Evolutionary conservation across 768 basidiomycete genomes (phyloP).

Genomic region (Lactarius sanguifluus): DNA sequence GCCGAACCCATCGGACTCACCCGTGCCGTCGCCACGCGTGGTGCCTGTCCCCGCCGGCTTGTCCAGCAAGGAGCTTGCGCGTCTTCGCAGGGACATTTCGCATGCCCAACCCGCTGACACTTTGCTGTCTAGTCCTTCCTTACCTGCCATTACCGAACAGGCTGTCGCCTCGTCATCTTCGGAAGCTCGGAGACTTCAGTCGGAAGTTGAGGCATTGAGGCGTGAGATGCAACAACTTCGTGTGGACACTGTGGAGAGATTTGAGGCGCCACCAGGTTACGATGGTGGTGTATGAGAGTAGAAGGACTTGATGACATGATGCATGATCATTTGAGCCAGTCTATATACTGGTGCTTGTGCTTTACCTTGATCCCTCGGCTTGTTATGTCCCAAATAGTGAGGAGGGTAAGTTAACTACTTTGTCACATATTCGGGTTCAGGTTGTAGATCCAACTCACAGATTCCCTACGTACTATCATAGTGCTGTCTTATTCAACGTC

Average conservation of each 20-base stretch:
- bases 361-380: too few relatives aligned
- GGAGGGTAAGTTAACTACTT: too few relatives aligned
- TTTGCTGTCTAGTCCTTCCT: neutral
- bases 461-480: too few relatives aligned
- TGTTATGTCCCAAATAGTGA: too few relatives aligned
- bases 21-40: neutral
- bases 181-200: constrained; percentile 7
- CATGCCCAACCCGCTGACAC: neutral
- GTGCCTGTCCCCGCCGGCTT: constrained; percentile 5
- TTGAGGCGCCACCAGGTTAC: constrained; percentile 35
- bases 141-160: neutral
- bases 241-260: constrained; percentile 20
- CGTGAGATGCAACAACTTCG: constrained; percentile 33
- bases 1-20: neutral
- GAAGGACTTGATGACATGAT: too few relatives aligned
- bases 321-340: too few relatives aligned
- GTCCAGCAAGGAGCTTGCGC: constrained; percentile 21
- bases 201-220: constrained; percentile 35
- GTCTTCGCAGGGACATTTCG: constrained; percentile 6
- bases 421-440: too few relatives aligned
- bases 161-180: neutral
- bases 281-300: too few relatives aligned
- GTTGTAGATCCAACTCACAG: too few relatives aligned
- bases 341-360: too few relatives aligned
- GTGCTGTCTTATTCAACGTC: too few relatives aligned